Percentiles rank a stretch among this genome's conserved stretches.
These are phyloP conservation scores for Alternaria gansuensis DNA, from an alignment of 2,329 filamentous ascomycete genomes.

Conservation along the genomic window DNA sequence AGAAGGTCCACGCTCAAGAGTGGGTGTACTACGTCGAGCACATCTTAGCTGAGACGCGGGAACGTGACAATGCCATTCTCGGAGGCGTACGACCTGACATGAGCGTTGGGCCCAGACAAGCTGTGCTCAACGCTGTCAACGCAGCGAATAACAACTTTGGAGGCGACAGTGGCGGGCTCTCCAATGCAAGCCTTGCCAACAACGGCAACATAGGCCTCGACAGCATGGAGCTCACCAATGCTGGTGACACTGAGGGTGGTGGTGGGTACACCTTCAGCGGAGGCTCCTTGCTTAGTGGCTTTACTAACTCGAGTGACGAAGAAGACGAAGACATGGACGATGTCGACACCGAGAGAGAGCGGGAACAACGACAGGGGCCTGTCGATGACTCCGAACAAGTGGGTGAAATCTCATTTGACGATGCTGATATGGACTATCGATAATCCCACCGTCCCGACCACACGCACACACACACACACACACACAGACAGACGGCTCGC, in stretches of 20 bases:
- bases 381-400: conserved; percentile 70
- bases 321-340: conserved; percentile 95
- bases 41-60: conserved; percentile 88
- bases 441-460: conserved; percentile 51
- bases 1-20: conserved; percentile 85
- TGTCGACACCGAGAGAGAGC: conserved; percentile 73
- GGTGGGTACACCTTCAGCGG: conserved; percentile 77
- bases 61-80: conserved; percentile 97
- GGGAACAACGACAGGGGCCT: conserved; percentile 53
- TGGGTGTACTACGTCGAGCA: conserved; percentile 97
- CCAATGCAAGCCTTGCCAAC: conserved; percentile 82
- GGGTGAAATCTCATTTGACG: conserved; percentile 70
- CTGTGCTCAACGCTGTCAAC: conserved; percentile 68
- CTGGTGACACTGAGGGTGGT: conserved; percentile 72
- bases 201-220: conserved; percentile 63
- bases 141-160: conserved; percentile 66
- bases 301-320: conserved; percentile 93
- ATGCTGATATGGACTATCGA: conserved; percentile 68
- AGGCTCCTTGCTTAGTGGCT: conserved; percentile 83
- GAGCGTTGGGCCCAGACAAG: conserved; percentile 78
- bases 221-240: conserved; percentile 71
- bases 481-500: conserved; percentile 10
- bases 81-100: conserved; percentile 94
- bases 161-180: conserved; percentile 60
- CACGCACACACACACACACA: conserved; percentile 20